Conservation (phyloP, 768 basidiomycete species). For the Leccinum boreale region DNA sequence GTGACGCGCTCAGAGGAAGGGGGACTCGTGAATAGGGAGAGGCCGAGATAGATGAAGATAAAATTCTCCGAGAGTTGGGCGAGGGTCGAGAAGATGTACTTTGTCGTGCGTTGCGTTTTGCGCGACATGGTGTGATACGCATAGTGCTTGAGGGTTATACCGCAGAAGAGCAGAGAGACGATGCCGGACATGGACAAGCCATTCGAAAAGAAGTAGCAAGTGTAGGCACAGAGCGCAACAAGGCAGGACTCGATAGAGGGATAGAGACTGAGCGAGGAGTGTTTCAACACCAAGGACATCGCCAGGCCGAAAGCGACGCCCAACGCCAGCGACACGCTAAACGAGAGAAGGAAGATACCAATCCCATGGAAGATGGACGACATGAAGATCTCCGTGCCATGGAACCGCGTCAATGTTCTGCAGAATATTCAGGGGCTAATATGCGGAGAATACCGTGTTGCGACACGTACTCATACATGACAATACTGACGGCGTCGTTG, state of each 20-base stretch:
- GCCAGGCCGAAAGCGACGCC: conserved; percentile 89
- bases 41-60: conserved; percentile 98
- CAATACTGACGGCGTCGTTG: conserved; percentile 99
- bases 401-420: conserved; percentile 90
- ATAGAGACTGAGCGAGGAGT: conserved; percentile 80
- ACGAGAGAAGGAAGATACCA: conserved; percentile 96
- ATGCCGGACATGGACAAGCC: conserved; percentile 93
- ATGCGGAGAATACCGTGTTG: not conserved
- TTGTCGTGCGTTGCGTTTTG: conserved; percentile 88
- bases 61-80: conserved; percentile 97
- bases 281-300: conserved; percentile 92
- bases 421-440: conserved; percentile 1
- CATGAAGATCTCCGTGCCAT: conserved; percentile 82
- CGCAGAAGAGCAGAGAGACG: conserved; percentile 96
- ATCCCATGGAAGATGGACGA: conserved; percentile 91
- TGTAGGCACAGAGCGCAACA: conserved; percentile 91
- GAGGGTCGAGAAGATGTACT: conserved; percentile 93
- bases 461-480: conserved; percentile 95
- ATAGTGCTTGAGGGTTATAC: conserved; percentile 98
- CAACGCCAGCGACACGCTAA: conserved; percentile 91
- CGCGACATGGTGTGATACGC: conserved; percentile 99
- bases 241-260: conserved; percentile 98
- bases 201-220: conserved; percentile 98
- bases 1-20: conserved; percentile 75
- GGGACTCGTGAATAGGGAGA: conserved; percentile 90